A percentile compares a stretch with the other conserved stretches of the same genome.
These are phyloP conservation scores for Apiospora pterosperma DNA, from an alignment of 2,329 filamentous ascomycete species.

Conservation along the genomic window DNA sequence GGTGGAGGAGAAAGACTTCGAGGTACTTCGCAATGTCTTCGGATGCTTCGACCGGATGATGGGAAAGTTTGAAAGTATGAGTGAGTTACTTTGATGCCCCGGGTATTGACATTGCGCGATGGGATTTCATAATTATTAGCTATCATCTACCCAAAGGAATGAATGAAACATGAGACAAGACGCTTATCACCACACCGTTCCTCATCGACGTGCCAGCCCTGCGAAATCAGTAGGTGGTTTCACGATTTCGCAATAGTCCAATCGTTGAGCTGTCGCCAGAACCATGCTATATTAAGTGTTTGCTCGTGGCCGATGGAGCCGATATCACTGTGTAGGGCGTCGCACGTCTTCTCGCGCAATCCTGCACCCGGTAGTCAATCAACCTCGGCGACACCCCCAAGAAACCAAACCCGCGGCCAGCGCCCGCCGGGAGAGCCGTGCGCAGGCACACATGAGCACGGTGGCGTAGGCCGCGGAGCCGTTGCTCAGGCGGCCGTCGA, in stretches of 20 bases:
- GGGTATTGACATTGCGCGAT: not conserved
- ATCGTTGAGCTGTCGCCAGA: too few species aligned
- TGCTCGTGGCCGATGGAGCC: too few species aligned
- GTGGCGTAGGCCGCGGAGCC: not conserved
- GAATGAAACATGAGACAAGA: too few species aligned
- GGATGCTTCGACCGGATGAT: not conserved
- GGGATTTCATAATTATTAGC: not conserved
- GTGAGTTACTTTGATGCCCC: too few species aligned
- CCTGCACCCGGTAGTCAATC: not conserved
- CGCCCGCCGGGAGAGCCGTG: not conserved
- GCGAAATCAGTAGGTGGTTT: too few species aligned
- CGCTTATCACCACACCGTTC: too few species aligned
- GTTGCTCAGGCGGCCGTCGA: not conserved
- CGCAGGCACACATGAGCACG: not conserved
- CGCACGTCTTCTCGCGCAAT: not conserved
- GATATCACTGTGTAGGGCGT: not conserved
- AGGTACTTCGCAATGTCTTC: not conserved
- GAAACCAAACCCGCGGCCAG: not conserved
- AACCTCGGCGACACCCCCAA: not conserved
- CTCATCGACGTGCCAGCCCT: too few species aligned
- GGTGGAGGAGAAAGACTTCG: not conserved
- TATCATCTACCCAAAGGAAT: too few species aligned
- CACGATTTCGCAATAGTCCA: too few species aligned
- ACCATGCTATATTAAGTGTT: too few species aligned
- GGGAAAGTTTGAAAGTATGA: too few species aligned